These are phyloP conservation scores for Coemansia sp. DNA, from an alignment of 192 early-diverging fungal species.

Conservation along the genomic window DNA sequence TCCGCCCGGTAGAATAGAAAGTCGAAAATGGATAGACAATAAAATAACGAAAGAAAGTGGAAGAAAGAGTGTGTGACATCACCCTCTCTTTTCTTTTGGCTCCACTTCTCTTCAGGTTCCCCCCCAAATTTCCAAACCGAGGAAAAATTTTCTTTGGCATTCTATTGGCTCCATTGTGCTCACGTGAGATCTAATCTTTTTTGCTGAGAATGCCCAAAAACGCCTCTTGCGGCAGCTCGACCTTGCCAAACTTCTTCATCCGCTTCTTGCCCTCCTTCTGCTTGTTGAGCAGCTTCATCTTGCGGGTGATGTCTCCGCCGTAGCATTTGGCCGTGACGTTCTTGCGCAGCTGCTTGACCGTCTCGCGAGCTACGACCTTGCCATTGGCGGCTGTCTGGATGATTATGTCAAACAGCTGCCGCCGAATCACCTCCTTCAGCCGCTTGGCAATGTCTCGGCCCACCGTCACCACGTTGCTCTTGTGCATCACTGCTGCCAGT, in stretches of 20 bases:
- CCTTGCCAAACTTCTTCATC: constrained; percentile 84
- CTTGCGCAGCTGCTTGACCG: constrained; percentile 82
- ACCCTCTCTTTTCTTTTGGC: background rate
- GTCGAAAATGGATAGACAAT: background rate
- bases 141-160: background rate
- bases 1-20: background rate
- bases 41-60: background rate
- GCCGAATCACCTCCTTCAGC: constrained; percentile 77
- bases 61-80: constrained; percentile 1
- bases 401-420: constrained; percentile 91
- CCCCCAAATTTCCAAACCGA: background rate
- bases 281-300: constrained; percentile 95
- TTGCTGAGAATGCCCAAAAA: constrained; percentile 60
- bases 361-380: constrained; percentile 83
- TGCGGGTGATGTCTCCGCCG: constrained; percentile 93
- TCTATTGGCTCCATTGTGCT: background rate
- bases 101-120: background rate
- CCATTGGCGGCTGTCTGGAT: constrained; percentile 88
- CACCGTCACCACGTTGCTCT: constrained; percentile 61
- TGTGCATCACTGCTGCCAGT: constrained; percentile 83
- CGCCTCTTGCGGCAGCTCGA: constrained; percentile 90
- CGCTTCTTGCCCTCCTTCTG: constrained; percentile 97
- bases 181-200: constrained; percentile 7
- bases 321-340: constrained; percentile 98
- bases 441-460: constrained; percentile 82